Percentiles rank a stretch among this genome's conserved stretches.
These are phyloP conservation scores for Amphicarpaea edgeworthii DNA, from an alignment of 306 rosid genomes.

Conservation along the genomic window DNA sequence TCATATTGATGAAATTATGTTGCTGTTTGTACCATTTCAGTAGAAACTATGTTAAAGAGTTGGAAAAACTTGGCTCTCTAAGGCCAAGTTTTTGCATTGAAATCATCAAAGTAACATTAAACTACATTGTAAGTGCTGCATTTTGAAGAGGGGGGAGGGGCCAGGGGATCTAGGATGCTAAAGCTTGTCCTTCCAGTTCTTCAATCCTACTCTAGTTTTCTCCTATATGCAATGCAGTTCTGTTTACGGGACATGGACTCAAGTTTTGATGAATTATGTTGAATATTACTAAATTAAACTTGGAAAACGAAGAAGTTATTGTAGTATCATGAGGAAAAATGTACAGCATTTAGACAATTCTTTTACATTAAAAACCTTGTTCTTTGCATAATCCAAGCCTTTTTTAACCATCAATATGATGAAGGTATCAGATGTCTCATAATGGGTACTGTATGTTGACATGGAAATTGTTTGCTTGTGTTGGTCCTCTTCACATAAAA, in stretches of 20 bases:
- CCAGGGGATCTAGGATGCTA: not conserved
- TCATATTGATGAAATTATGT: too few relatives aligned
- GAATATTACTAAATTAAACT: not conserved
- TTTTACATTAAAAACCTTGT: not conserved
- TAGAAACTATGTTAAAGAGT: not conserved
- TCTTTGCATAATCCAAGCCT: not conserved
- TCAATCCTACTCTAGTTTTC: not conserved
- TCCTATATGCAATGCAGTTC: slow-evolving; percentile 14
- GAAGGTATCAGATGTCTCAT: not conserved
- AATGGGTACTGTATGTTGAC: not conserved
- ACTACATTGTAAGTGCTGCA: not conserved
- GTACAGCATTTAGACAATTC: slow-evolving; percentile 13
- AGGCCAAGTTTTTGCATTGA: slow-evolving; percentile 4
- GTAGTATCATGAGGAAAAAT: not conserved
- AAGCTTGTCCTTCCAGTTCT: slow-evolving; percentile 32
- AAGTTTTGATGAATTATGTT: not conserved
- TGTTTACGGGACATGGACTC: slow-evolving; percentile 2
- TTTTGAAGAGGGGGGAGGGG: not conserved
- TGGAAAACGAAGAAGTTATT: slow-evolving; percentile 19
- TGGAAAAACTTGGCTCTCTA: not conserved
- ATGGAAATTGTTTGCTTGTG: slow-evolving; percentile 20
- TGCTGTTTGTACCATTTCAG: not conserved
- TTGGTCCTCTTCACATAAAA: not conserved
- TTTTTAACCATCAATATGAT: slow-evolving; percentile 2
- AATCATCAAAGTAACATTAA: not conserved